Conservation (phyloP, 306 rosid genomes). For the Cyclanthera cordifolia region DNA sequence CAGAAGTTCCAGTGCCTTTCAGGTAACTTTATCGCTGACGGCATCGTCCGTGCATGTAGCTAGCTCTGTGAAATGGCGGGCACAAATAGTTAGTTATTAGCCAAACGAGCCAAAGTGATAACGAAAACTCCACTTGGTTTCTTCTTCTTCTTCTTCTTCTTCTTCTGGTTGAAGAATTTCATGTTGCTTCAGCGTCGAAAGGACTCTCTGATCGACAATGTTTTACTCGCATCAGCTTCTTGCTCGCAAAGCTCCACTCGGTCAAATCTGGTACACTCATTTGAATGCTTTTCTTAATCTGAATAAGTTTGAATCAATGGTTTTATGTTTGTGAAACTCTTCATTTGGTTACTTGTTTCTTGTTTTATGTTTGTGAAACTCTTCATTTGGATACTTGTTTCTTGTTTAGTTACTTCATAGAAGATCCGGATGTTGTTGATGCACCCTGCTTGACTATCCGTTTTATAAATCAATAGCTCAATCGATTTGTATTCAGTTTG, state of each 20-base stretch:
- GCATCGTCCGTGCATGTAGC: background rate
- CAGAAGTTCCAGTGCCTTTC: background rate
- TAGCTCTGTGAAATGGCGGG: conserved; percentile 6
- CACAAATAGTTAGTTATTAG: conserved; percentile 4
- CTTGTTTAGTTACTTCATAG: background rate
- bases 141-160: conserved; percentile 6
- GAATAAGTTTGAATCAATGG: background rate
- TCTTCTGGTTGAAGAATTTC: background rate
- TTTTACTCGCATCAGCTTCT: conserved; percentile 83
- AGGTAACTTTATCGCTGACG: background rate
- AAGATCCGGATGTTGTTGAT: background rate
- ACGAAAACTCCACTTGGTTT: background rate
- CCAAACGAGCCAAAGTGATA: background rate
- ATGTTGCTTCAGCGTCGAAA: no score
- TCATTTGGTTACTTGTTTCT: background rate
- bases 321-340: background rate
- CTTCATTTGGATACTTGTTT: background rate
- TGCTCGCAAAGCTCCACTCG: conserved; percentile 75
- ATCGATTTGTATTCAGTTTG: background rate
- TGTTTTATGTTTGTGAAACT: background rate
- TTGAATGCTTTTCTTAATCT: background rate
- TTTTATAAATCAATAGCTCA: background rate
- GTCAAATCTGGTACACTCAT: conserved; percentile 59
- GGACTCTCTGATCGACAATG: conserved; percentile 21
- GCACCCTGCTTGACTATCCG: background rate